These are phyloP conservation scores for Erodium trifolium DNA, from an alignment of 441 rosid genomes.

Conservation along the genomic window DNA sequence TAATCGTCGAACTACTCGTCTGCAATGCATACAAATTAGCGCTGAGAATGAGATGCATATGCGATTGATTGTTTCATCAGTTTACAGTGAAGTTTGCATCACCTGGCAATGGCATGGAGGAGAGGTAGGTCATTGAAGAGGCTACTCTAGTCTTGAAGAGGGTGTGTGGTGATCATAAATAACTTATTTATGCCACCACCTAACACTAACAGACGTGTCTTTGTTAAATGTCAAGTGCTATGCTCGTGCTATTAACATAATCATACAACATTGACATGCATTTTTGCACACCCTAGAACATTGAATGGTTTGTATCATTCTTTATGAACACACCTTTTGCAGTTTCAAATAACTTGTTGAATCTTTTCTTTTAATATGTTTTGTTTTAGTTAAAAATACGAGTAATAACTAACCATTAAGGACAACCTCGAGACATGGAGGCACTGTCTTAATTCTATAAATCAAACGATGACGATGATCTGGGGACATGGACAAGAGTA, in stretches of 20 bases:
- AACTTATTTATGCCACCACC: constrained; percentile 5
- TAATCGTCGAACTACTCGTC: neutral
- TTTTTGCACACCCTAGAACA: too few relatives aligned
- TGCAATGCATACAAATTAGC: neutral
- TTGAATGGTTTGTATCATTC: too few relatives aligned
- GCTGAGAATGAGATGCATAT: neutral
- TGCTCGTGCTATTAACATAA: neutral
- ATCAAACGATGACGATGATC: neutral
- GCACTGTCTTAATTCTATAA: neutral
- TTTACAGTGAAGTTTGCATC: neutral
- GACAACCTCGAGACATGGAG: neutral
- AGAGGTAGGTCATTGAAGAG: neutral
- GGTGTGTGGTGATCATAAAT: neutral
- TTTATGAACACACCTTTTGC: too few relatives aligned
- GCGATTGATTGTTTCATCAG: neutral
- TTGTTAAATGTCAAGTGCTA: neutral
- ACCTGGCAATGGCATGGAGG: neutral
- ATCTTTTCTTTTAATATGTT: too few relatives aligned
- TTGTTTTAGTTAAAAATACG: too few relatives aligned
- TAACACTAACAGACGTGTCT: neutral
- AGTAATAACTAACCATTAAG: too few relatives aligned
- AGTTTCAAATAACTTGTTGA: too few relatives aligned
- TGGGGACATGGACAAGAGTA: neutral
- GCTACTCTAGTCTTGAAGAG: too few relatives aligned
- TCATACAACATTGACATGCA: too few relatives aligned